phyloP scores from a whole-genome alignment of 352 stramenopile species.

The Saprolegnia diclina region DNA sequence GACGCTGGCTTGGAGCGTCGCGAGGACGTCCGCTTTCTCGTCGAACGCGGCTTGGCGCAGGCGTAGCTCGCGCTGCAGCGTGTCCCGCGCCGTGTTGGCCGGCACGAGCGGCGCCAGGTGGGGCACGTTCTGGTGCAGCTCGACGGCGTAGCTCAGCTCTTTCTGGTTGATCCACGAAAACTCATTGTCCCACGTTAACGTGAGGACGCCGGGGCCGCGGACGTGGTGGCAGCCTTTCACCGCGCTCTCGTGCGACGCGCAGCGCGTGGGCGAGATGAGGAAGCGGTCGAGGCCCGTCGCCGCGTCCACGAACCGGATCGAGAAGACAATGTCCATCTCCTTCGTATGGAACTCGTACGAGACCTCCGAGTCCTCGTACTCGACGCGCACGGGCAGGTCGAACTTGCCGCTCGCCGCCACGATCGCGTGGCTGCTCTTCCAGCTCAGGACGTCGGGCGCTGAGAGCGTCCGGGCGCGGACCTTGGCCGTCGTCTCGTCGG shows the following conservation, averaged over 20 bases:
- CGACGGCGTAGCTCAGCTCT: slow-evolving; percentile 64
- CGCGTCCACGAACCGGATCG: neutral
- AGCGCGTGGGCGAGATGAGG: slow-evolving; percentile 16
- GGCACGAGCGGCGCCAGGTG: neutral
- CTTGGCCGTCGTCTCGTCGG: slow-evolving; percentile 21
- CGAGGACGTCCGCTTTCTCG: neutral
- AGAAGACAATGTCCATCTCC: slow-evolving; percentile 24
- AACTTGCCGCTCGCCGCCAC: slow-evolving; percentile 59
- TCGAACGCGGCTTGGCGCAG: neutral
- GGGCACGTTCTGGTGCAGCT: slow-evolving; percentile 42
- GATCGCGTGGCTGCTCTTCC: slow-evolving; percentile 69
- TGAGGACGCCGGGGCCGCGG: slow-evolving; percentile 46
- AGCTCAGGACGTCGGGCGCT: slow-evolving; percentile 50
- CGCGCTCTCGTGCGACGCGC: slow-evolving; percentile 28
- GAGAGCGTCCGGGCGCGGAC: slow-evolving; percentile 10
- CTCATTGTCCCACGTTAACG: slow-evolving; percentile 75
- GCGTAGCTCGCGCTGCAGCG: slow-evolving; percentile 2
- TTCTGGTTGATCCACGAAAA: slow-evolving; percentile 80
- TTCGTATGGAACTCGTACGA: slow-evolving; percentile 24
- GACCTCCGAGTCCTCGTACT: slow-evolving; percentile 4
- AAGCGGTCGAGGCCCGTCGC: neutral
- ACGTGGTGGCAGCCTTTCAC: slow-evolving; percentile 43
- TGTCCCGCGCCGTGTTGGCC: neutral
- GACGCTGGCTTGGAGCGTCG: neutral
- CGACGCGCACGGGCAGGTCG: slow-evolving; percentile 42